Percentiles rank a stretch among this genome's conserved stretches.
These are phyloP conservation scores for Aureobasidium subglaciale DNA, from an alignment of 2,329 filamentous ascomycete genomes.

Conservation along the genomic window DNA sequence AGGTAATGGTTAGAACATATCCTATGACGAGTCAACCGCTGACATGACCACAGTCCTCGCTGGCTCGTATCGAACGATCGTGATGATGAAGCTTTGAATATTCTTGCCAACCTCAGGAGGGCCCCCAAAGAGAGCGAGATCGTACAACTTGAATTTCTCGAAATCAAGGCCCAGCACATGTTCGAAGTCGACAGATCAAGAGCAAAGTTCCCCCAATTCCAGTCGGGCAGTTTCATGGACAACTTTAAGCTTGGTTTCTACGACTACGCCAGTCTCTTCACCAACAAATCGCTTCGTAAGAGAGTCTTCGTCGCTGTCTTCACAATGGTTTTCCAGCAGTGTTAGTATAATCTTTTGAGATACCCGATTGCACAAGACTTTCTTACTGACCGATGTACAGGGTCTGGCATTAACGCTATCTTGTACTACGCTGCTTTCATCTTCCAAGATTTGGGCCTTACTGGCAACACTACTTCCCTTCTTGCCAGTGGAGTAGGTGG, in stretches of 20 bases:
- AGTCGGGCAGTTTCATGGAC: constrained; percentile 22
- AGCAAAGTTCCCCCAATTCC: constrained; percentile 30
- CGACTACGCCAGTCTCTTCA: constrained; percentile 15
- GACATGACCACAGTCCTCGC: constrained; percentile 19
- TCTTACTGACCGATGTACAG: not conserved
- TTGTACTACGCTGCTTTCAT: constrained; percentile 44
- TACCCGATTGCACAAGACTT: too few species aligned
- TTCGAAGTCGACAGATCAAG: constrained; percentile 23
- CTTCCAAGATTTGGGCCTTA: constrained; percentile 40
- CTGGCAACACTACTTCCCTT: constrained; percentile 42
- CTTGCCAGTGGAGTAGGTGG: constrained; percentile 63
- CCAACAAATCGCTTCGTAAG: constrained; percentile 14
- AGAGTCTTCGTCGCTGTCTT: constrained; percentile 14
- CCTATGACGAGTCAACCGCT: not conserved
- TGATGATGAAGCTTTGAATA: constrained; percentile 22
- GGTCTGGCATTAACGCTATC: constrained; percentile 37
- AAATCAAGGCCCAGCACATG: constrained; percentile 25
- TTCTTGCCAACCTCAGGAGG: constrained; percentile 22
- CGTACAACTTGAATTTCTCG: constrained; percentile 25
- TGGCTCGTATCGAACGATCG: constrained; percentile 24
- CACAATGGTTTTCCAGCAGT: constrained; percentile 14
- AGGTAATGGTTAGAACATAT: not conserved
- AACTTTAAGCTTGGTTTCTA: constrained; percentile 13
- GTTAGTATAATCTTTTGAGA: not conserved
- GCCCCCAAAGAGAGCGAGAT: constrained; percentile 20